Base-by-base conservation (phyloP, 2,329 filamentous ascomycete genomes). In the Ceratocystiopsis minuta region DNA sequence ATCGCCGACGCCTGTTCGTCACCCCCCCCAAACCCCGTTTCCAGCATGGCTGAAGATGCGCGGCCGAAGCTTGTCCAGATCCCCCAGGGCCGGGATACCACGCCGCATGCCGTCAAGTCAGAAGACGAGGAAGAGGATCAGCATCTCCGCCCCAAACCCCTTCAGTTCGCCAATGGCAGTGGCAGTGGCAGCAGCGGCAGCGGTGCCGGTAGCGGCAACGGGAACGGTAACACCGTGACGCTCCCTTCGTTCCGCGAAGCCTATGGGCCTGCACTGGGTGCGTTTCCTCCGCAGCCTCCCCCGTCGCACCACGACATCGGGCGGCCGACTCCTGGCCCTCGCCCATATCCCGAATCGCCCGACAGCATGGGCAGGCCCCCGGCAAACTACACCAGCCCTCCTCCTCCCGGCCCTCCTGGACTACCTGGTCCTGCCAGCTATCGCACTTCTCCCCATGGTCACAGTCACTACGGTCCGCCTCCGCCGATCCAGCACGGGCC, bases 391-490 rank as follows among this genome's bases (percentile, higher is more conserved):
- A 28, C 24, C 24, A 28, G 24, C 24, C 24, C 24, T 10, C 24
- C 24, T 28, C 24, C 24, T 67, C 61, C 61, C 64, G 41, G 53
- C 60, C 39, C 57, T 60, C 44, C 60, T 67, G 45, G 67, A 61
- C 45, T 55, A 68, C 63, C 67, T 16, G 70, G 43, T 63, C 65
- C 36, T 61, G 64, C 35, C 24, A 28, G 24, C 24, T 28, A 28
- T 10, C 24, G 24, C 24, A 28, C 24, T 28, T 28, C 24, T 10
- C 24, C 24, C 2, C 24, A 28, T 28, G 24, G 24, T 10, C 24
- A 28, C 11, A 28, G 11, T 10, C 24, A 28, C 24, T 28, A 28
- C 11, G 24, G 24, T 10, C 7, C 24, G 7, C 6, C 24, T 10
- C 24, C 24, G 6, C 24, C 24, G 2, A 10, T 28, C 5, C 24